Evolutionary conservation across 495 filamentous ascomycete species (phyloP).

Genomic region (Pyrenula massariospora): DNA sequence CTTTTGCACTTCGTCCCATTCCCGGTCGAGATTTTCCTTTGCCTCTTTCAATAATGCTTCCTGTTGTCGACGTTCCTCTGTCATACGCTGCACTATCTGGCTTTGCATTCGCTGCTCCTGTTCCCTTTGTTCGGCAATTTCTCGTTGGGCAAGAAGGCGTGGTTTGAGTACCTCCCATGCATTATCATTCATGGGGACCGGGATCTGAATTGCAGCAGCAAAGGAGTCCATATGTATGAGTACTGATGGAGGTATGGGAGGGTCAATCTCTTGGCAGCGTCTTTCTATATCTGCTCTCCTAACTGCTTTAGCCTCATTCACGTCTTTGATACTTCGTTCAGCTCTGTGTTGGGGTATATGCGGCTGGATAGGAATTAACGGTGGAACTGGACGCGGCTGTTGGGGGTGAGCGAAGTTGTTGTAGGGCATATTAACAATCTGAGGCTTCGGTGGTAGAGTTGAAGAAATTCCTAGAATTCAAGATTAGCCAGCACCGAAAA

Average conservation of each 20-base stretch:
- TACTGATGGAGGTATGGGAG: slow-evolving; percentile 45
- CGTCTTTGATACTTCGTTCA: slow-evolving; percentile 28
- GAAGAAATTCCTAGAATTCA: not conserved
- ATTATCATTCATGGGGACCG: slow-evolving; percentile 46
- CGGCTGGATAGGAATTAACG: not conserved
- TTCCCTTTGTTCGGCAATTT: slow-evolving; percentile 43
- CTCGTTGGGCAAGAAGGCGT: slow-evolving; percentile 50
- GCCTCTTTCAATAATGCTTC: slow-evolving; percentile 38
- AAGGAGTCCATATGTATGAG: slow-evolving; percentile 58
- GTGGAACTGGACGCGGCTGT: not conserved
- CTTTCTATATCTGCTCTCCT: slow-evolving; percentile 56
- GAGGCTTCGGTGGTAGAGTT: not conserved
- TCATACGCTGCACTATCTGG: slow-evolving; percentile 29
- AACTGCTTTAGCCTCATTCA: slow-evolving; percentile 44
- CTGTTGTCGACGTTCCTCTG: slow-evolving; percentile 26
- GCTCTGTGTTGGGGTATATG: slow-evolving; percentile 10
- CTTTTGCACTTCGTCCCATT: slow-evolving; percentile 57
- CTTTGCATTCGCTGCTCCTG: slow-evolving; percentile 25
- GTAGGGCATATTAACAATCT: not conserved
- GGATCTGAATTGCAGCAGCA: slow-evolving; percentile 56
- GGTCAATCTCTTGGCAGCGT: slow-evolving; percentile 46
- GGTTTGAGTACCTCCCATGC: slow-evolving; percentile 55
- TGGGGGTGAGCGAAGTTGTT: slow-evolving; percentile 3
- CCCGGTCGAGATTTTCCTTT: slow-evolving; percentile 46
- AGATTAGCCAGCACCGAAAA: not conserved